Base-by-base conservation (phyloP, 257 asterid genomes). In the Solanum virginianum region DNA sequence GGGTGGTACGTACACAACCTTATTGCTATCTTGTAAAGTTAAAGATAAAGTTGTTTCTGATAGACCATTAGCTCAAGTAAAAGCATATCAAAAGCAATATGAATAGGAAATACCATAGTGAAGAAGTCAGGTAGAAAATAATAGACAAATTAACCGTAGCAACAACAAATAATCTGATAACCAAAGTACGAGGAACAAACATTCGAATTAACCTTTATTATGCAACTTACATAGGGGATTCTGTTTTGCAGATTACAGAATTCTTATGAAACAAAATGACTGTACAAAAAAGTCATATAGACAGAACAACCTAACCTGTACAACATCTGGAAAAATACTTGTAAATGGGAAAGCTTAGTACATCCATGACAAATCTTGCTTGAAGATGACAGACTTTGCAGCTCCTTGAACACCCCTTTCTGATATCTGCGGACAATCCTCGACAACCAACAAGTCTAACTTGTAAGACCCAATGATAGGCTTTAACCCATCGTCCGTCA, bases 361-460 rank as follows among this genome's bases (percentile, higher is more conserved):
- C 95, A 95, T 90, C 97, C 99, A 95, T 16, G 98, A 91, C 39
- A 95, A 84, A 63, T 95, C 99, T 83, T 91, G 94, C 86, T 88
- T 94, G 89, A 92, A 94, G 75, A 85, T 62, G 29, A 94, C 92
- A 1, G 88, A 85, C 84, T 89, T 87, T 20, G 97, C 97, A 80
- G 91, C 93, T 59, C 97, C 95, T 60, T 89, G 95, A 39, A 90
- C 86, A 2, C 95, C 94, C 80, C 92, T 88, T 69, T 91, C 95
- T 20, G 99, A 94, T 84, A 95, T 90, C 88, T 88, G 97, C 1
- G 99, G 98, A 79, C 99, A 94, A 85, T 90, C 95, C 74, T 93
- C 97, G 43, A 95, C 97, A n/a, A 86, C 87, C 39, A 95, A 86
- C 26, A 86, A 16, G 47, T 87, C 89, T 85, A 95, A 83, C 84